Evolutionary conservation across 2,329 filamentous ascomycete genomes (phyloP).

Genomic region (Ambrosiella xylebori): DNA sequence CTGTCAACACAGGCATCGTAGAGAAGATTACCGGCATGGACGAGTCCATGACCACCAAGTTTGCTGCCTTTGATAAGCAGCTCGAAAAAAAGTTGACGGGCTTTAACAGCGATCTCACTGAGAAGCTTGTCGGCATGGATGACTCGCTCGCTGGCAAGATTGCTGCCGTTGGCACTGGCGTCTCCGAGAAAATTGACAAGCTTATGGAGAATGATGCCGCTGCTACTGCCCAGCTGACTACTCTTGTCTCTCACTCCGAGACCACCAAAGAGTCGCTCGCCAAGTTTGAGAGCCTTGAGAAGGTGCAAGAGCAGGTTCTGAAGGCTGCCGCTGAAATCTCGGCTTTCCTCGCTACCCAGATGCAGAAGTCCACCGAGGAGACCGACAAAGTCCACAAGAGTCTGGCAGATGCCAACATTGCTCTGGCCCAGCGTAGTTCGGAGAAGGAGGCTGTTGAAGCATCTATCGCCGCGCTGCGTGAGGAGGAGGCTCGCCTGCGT

Average conservation of each 20-base stretch:
- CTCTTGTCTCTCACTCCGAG: conserved; percentile 38
- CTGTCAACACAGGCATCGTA: conserved; percentile 1
- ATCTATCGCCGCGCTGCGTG: conserved; percentile 32
- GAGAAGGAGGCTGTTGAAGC: conserved; percentile 46
- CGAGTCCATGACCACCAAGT: conserved; percentile 7
- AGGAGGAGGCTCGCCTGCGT: conserved; percentile 36
- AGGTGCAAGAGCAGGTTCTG: conserved; percentile 58
- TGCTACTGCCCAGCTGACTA: conserved; percentile 15
- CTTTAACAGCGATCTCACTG: conserved; percentile 5
- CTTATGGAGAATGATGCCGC: conserved; percentile 20
- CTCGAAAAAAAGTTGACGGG: conserved; percentile 7
- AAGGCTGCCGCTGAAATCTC: conserved; percentile 70
- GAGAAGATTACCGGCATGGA: conserved; percentile 6
- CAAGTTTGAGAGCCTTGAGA: conserved; percentile 65
- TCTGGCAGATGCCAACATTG: conserved; percentile 60
- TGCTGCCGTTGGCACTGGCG: background rate
- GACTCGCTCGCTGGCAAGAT: conserved; percentile 9
- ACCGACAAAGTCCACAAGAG: conserved; percentile 64
- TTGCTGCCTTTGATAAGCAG: conserved; percentile 8
- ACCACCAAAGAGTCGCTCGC: conserved; percentile 51
- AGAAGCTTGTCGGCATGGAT: conserved; percentile 12
- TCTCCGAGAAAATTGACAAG: conserved; percentile 33
- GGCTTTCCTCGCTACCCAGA: conserved; percentile 63
- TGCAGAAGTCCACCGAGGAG: conserved; percentile 55
- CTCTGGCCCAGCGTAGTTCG: conserved; percentile 58